A percentile compares a stretch with the other conserved stretches of the same genome.
phyloP scores from a whole-genome alignment of 2,329 filamentous ascomycete genomes.

The Purpureocillium lavendulum region DNA sequence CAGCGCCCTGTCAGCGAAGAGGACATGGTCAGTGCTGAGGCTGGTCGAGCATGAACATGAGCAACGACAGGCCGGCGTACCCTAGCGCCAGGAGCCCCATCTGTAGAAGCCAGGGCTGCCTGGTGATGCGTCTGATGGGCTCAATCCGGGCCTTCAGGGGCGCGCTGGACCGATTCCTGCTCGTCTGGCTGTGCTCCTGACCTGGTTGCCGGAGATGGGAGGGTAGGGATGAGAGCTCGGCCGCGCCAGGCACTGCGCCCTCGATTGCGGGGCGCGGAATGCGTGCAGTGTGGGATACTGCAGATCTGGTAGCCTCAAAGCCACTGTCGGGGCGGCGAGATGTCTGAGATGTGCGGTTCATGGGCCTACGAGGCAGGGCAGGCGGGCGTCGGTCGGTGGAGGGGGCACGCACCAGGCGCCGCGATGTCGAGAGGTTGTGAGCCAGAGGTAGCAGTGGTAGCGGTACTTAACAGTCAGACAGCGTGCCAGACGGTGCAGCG shows the following conservation, averaged over 20 bases:
- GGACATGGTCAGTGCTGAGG: conserved; percentile 7
- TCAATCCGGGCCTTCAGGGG: conserved; percentile 2
- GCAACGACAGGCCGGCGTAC: conserved; percentile 4
- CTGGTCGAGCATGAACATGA: conserved; percentile 1
- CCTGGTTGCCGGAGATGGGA: conserved; percentile 5
- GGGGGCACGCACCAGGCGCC: background rate
- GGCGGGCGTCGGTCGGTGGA: background rate
- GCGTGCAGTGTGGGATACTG: too few species aligned
- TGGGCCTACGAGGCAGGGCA: background rate
- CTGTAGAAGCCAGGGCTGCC: conserved; percentile 8
- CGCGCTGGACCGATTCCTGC: background rate
- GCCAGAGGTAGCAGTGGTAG: background rate
- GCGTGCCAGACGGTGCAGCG: background rate
- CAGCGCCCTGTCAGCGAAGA: conserved; percentile 5
- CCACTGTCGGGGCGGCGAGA: background rate
- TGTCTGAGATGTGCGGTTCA: conserved; percentile 3
- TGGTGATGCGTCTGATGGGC: conserved; percentile 2
- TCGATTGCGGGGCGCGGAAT: conserved; percentile 3
- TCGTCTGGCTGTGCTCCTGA: background rate
- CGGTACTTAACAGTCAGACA: conserved; percentile 2
- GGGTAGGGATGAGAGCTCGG: background rate
- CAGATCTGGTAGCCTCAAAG: too few species aligned
- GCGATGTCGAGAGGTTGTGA: background rate
- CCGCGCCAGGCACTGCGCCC: background rate
- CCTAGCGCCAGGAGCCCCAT: conserved; percentile 9